Base-by-base conservation (phyloP, 345 rosid species). In the Salix exigua region DNA sequence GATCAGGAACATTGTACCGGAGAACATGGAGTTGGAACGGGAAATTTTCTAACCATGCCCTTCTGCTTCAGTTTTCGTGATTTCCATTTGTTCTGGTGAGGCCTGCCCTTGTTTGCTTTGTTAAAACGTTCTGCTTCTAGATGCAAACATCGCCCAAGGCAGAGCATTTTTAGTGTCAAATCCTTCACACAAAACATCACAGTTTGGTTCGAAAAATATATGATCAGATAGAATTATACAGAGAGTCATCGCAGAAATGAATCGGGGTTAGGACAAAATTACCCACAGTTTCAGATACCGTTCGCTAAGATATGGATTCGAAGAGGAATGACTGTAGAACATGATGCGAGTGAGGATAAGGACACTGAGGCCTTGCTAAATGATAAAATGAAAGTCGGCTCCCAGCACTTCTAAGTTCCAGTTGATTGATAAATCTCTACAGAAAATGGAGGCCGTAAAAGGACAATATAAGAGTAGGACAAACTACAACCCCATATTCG, bases 1-100 rank as follows among this genome's bases (percentile, higher is more conserved):
- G 73, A 64, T 79, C 89, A 95, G 99, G 97, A 83, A 95, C 97
- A 38, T 33, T 95, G 99, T 80, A 90, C 96, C 2, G 97, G 97
- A 68, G 99, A 95, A 83, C 97, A 95, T 68, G 97, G 99, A 46
- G 91, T 93, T 72, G 97, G 99, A 78, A 95, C 96, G 19, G 97
- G 76, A 93, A 93, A 85, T 83, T 93, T n/a, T 55, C 26, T 2
- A 10, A 44, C 48, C 48, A 44, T 44, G 48, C 16, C 48, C 14
- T 44, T 44, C 16, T 44, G 48, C 48, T 44, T 16, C 48, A 2
- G 48, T 44, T 44, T 44, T 13, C 48, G 3, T 44, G 48, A 11
- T 44, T 44, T 13, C 3, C 13, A 44, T 44, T 44, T 44, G 48
- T 44, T 44, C 9, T 44, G 48, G 48, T 44, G 61, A 21, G n/a